Evolutionary conservation across 2,329 filamentous ascomycete species (phyloP), one percentile per base, ranked within the genome.

Genomic region (Ceratocystis alfenasii): DNA sequence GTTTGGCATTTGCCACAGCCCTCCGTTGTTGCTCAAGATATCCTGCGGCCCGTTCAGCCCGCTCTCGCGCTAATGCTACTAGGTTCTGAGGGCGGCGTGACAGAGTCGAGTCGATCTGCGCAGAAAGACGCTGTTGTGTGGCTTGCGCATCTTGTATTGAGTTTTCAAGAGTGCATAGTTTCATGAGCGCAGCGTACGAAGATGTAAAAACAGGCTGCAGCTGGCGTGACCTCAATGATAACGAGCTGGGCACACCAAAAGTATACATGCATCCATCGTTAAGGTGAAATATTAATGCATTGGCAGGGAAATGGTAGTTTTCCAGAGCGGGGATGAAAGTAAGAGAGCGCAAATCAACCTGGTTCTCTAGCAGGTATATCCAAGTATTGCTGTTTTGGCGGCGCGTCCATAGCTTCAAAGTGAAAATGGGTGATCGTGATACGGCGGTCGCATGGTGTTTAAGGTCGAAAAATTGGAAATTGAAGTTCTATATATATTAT

Each of bases 121-220:
- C 76, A 61, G 89, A 85, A 7, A 97, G 79, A 64, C 81, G 81
- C 68, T 88, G 84, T 15, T 88, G 85, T 0, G 90, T 95, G 1
- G 86, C 83, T 8, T 96, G 77, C 1, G 91, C 91, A 74, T 97
- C 93, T 73, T 95, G 90, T 28, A 96, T 89, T 65, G 91, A 95
- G 73, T 88, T 89, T 69, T 96, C 90, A 17, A 97, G 80, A 67
- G 92, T 96, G 5, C 89, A 87, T 10, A 97, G 80, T 68, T 89
- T 87, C 86, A 96, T 93, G 22, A 97, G 79, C 1, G 89, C 85
- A 72, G 90, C 91, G 74, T 95, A 96, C 0, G 91, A 91, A 0
- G 90, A 91, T 0, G 88, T 91, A 0, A 82, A 77, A 0, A 82
- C 73, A 1, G 78, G 70, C 1, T 79, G 74, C 5, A 80, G 79